Percentiles rank a stretch among this genome's conserved stretches.
Conservation (phyloP, 345 rosid genomes). For the Hibiscus trionum region DNA sequence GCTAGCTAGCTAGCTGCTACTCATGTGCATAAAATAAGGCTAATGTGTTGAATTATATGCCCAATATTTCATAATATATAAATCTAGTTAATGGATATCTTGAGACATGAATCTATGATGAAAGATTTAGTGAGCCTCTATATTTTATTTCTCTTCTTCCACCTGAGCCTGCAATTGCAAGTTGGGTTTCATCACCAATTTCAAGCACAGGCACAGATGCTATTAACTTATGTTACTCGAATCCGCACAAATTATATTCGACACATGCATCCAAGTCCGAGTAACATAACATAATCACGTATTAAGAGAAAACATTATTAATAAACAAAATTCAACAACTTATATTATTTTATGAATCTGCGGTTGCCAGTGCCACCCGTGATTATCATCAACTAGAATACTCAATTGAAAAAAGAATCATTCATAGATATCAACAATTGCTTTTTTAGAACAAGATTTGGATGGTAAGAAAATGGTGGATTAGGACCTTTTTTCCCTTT, state of each 20-base stretch:
- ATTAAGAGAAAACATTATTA: background rate
- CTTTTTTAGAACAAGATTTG: background rate
- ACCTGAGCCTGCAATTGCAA: background rate
- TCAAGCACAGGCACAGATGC: background rate
- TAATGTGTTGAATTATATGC: conserved; percentile 4
- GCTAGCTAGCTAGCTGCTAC: background rate
- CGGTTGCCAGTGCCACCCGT: background rate
- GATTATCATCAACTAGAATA: background rate
- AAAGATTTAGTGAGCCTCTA: background rate
- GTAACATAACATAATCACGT: background rate
- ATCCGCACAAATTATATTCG: background rate
- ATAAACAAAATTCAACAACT: background rate
- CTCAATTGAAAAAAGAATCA: background rate
- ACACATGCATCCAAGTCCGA: background rate
- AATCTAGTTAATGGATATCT: background rate
- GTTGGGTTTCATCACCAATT: background rate
- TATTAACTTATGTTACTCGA: background rate
- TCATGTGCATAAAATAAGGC: background rate
- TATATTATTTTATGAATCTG: background rate
- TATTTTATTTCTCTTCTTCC: background rate
- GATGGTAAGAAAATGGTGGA: background rate
- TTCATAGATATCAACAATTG: background rate
- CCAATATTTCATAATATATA: background rate
- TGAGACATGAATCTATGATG: background rate
- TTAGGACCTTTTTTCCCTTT: background rate